phyloP scores from a whole-genome alignment of 225 moss, liverwort and hornwort species.

The Antitrichia curtipendula region DNA sequence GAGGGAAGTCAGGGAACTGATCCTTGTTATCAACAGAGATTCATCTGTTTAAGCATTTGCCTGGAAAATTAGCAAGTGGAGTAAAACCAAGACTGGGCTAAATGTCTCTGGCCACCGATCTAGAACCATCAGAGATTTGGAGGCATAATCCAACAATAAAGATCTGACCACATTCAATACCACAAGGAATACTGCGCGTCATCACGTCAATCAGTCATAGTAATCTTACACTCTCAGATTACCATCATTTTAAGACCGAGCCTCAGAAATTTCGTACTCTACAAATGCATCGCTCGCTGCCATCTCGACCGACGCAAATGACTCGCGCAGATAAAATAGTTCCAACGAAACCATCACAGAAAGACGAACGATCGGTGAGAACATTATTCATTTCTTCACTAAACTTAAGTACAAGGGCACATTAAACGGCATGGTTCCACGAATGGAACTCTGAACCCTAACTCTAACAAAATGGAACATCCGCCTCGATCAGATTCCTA shows the following conservation, averaged over 20 bases:
- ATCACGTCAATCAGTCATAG: not conserved
- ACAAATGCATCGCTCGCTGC: not conserved
- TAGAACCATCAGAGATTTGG: not conserved
- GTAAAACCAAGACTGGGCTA: not conserved
- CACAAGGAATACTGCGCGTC: not conserved
- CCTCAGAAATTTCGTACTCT: too few species aligned
- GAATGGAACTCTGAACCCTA: not conserved
- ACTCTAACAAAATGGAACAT: slow-evolving; percentile 22
- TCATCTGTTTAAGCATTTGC: not conserved
- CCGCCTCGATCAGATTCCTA: not conserved
- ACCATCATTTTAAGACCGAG: not conserved
- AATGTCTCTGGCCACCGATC: not conserved
- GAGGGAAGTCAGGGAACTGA: not conserved
- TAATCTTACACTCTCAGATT: too few species aligned
- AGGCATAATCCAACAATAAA: not conserved
- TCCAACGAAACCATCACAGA: not conserved
- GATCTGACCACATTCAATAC: not conserved
- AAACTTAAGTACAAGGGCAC: not conserved
- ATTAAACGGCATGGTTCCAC: not conserved
- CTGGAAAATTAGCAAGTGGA: too few species aligned
- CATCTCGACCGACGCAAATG: not conserved
- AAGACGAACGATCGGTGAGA: not conserved
- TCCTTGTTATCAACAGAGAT: not conserved
- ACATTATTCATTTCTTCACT: not conserved
- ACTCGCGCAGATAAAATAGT: too few species aligned